Percentiles rank a stretch among this genome's conserved stretches.
These are phyloP conservation scores for Chimonanthus praecox DNA, from an alignment of 164 flowering plant species.

Conservation along the genomic window DNA sequence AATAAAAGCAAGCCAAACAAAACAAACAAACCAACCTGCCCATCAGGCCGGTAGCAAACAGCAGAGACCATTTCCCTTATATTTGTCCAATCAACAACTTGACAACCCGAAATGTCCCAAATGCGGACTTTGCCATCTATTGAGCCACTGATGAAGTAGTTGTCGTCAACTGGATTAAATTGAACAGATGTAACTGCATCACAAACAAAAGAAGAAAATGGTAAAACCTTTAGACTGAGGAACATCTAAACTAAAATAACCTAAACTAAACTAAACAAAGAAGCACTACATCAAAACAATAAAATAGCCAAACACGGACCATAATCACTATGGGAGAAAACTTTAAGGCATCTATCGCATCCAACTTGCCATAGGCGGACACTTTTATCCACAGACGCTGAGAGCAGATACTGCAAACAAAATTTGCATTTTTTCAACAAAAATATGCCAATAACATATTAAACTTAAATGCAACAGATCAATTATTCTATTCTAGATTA, in stretches of 20 bases:
- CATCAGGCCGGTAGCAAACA: constrained; percentile 79
- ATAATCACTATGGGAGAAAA: constrained; percentile 67
- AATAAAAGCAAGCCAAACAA: constrained; percentile 4
- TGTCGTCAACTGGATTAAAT: constrained; percentile 80
- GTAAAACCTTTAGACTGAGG: not conserved
- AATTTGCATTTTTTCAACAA: not conserved
- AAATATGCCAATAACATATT: not conserved
- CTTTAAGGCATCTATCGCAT: constrained; percentile 47
- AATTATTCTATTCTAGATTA: not conserved
- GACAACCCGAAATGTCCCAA: constrained; percentile 59
- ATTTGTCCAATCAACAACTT: constrained; percentile 85
- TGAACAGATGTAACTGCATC: constrained; percentile 81
- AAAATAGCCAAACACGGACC: constrained; percentile 38
- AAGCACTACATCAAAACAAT: not conserved
- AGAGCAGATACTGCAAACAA: constrained; percentile 65
- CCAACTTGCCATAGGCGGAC: constrained; percentile 91
- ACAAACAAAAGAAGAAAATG: constrained; percentile 8
- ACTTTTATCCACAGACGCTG: constrained; percentile 80
- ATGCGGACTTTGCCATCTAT: constrained; percentile 92
- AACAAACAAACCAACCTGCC: constrained; percentile 71
- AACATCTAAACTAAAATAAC: constrained; percentile 1
- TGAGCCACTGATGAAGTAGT: constrained; percentile 88
- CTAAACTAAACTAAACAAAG: not conserved
- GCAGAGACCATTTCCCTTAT: constrained; percentile 73
- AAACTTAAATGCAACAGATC: no score